Conservation (phyloP, 106 monocot species). For the Dendrobium nobile region DNA sequence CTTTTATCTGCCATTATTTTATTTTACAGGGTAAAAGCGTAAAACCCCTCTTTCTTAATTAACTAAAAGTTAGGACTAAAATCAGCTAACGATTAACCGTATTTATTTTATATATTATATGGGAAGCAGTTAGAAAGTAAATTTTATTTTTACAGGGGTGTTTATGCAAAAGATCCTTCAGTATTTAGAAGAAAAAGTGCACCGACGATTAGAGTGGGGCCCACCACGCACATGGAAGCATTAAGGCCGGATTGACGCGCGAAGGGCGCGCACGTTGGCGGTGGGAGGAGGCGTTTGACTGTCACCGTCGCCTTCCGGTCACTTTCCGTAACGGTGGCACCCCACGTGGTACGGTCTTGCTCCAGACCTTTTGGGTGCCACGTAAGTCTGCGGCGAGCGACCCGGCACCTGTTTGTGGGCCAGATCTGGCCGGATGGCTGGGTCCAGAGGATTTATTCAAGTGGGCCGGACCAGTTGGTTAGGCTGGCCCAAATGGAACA, state of each 20-base stretch:
- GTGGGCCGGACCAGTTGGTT: too few species aligned
- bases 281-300: neutral
- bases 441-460: too few species aligned
- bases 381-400: neutral
- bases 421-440: neutral
- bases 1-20: too few species aligned
- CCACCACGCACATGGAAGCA: slow-evolving; percentile 1
- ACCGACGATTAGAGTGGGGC: neutral
- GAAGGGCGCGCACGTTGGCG: neutral
- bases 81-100: too few species aligned
- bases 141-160: neutral
- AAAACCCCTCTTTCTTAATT: too few species aligned
- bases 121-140: too few species aligned
- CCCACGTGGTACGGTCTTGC: neutral
- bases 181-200: neutral
- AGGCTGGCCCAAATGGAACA: too few species aligned
- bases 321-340: neutral
- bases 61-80: too few species aligned
- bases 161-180: neutral
- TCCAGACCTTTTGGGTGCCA: neutral
- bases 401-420: neutral
- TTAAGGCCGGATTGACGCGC: neutral
- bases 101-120: too few species aligned
- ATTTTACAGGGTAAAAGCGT: too few species aligned
- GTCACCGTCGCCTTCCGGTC: neutral